These are phyloP conservation scores for Lizonia empirigonia DNA, from an alignment of 2,329 filamentous ascomycete genomes.

Conservation along the genomic window DNA sequence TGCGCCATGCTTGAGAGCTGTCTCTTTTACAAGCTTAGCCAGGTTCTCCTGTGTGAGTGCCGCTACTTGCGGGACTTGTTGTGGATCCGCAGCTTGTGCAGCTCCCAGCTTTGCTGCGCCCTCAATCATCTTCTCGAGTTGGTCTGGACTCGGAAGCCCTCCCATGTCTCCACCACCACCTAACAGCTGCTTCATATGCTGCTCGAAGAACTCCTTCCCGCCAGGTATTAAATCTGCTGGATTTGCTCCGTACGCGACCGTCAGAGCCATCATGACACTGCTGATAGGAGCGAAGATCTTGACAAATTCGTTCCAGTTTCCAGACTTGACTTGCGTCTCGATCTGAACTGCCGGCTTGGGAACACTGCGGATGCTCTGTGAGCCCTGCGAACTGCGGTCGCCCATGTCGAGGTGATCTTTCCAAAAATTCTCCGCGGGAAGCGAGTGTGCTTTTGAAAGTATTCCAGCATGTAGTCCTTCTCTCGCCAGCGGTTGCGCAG, in stretches of 20 bases:
- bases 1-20: slow-evolving; percentile 44
- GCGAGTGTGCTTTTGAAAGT: slow-evolving; percentile 73
- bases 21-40: slow-evolving; percentile 47
- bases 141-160: slow-evolving; percentile 42
- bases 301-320: slow-evolving; percentile 58
- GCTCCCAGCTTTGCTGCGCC: slow-evolving; percentile 42
- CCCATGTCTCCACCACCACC: slow-evolving; percentile 41
- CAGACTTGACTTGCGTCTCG: slow-evolving; percentile 56
- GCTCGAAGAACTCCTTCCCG: slow-evolving; percentile 43
- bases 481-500: slow-evolving; percentile 85
- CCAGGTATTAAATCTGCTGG: slow-evolving; percentile 45
- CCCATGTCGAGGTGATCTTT: slow-evolving; percentile 49
- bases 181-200: slow-evolving; percentile 42
- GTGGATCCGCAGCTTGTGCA: slow-evolving; percentile 35
- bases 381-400: slow-evolving; percentile 40
- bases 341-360: slow-evolving; percentile 51
- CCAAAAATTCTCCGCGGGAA: slow-evolving; percentile 70
- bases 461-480: slow-evolving; percentile 87
- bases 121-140: slow-evolving; percentile 47
- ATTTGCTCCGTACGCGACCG: slow-evolving; percentile 51
- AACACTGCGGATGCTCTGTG: slow-evolving; percentile 43
- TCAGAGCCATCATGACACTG: slow-evolving; percentile 56
- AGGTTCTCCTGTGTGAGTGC: slow-evolving; percentile 46
- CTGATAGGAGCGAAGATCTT: slow-evolving; percentile 59
- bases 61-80: slow-evolving; percentile 36